A percentile compares a stretch with the other conserved stretches of the same genome.
Conservation (phyloP, 176 grass and related monocot species). For the Bothriochloa decipiens region DNA sequence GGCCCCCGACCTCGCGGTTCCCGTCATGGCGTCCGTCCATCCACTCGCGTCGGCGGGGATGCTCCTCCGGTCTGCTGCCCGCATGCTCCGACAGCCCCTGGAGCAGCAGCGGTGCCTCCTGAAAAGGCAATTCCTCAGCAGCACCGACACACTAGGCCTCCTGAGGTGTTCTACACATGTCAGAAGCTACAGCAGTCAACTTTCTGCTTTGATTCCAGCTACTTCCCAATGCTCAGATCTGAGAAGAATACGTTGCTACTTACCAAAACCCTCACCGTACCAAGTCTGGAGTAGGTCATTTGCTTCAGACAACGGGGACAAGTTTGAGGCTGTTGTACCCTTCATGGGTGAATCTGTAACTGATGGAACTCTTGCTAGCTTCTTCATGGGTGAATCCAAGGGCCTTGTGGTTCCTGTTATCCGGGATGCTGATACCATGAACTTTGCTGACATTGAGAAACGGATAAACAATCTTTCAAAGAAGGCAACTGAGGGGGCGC, state of each 20-base stretch:
- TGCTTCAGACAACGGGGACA: constrained; percentile 79
- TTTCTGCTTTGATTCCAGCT: too few relatives aligned
- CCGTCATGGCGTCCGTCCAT: too few relatives aligned
- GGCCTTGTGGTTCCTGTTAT: constrained; percentile 86
- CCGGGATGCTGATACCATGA: constrained; percentile 76
- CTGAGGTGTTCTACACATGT: too few relatives aligned
- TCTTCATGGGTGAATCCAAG: constrained; percentile 78
- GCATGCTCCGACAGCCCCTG: too few relatives aligned
- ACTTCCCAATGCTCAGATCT: too few relatives aligned
- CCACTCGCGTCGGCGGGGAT: too few relatives aligned
- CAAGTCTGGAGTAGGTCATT: constrained; percentile 82
- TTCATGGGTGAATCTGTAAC: constrained; percentile 99
- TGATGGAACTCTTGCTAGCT: constrained; percentile 91
- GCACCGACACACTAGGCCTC: too few relatives aligned
- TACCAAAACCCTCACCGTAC: constrained; percentile 68
- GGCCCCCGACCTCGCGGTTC: too few relatives aligned
- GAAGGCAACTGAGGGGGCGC: constrained; percentile 75
- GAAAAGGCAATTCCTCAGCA: too few relatives aligned
- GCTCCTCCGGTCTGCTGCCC: too few relatives aligned
- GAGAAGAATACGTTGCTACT: constrained; percentile 30
- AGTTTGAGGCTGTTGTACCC: constrained; percentile 85
- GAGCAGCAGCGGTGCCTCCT: too few relatives aligned
- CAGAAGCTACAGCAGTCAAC: too few relatives aligned
- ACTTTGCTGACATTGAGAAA: constrained; percentile 89
- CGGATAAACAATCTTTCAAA: constrained; percentile 73